Base-by-base conservation (phyloP, 2,329 filamentous ascomycete species). In the Arthrobotrys sinensis region DNA sequence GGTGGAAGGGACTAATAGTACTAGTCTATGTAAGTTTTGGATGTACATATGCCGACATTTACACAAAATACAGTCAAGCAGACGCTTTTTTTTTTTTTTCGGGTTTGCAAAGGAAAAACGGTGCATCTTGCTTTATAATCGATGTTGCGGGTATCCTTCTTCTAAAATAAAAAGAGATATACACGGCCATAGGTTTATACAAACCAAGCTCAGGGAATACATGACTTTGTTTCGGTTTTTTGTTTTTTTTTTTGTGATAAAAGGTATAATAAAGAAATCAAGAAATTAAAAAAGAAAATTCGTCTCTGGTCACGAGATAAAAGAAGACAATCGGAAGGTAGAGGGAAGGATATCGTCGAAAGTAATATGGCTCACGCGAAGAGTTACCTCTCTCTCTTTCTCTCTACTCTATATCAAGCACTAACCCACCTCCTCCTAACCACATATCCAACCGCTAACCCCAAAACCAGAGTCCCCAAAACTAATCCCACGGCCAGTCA, bases 401-500 rank as follows among this genome's bases (percentile, higher is more conserved):
- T 69, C 46, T 69, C 69, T 52, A 40, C 36, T 55, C 6, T 36
- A 69, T 46, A 48, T 69, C 67, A 78, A 53, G 28, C 62, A 46
- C 75, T 40, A 57, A 52, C 62, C 67, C 53, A 69, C 53, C 73
- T 73, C 62, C 45, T 71, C 40, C 63, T 62, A 67, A 71, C 67
- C 32, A 78, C 67, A 67, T 72, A 78, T n/a, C 60, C 62, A 12
- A 68, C 60, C n/a, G 52, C 67, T 6, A 78, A 38, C 4, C 75
- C 67, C 14, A 68, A 40, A 38, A 64, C 67, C 36, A 64, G 46
- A 67, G 62, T 28, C 21, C 67, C 63, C 21, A 71, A 11, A 50
- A 71, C 73, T 8, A 50, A 40, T 46, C 65, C 67, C 62, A 78
- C 75, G 75, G 75, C 46, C 75, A 78, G 75, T 78, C 75, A 78